Conservation (phyloP, 2,329 filamentous ascomycete genomes). For the Setomelanomma holmii region DNA sequence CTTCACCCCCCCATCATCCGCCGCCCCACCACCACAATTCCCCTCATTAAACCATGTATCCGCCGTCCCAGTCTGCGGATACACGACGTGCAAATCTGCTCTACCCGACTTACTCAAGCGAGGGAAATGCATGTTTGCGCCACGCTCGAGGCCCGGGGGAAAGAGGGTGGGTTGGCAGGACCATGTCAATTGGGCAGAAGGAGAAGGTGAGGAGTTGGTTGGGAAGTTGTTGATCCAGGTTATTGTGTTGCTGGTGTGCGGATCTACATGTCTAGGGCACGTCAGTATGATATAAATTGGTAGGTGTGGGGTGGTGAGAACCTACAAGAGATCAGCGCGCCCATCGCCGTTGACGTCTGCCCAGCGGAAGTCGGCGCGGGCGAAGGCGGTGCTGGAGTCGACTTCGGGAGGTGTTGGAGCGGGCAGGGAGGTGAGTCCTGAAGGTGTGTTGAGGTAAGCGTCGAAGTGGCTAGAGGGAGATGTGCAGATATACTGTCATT, state of each 20-base stretch:
- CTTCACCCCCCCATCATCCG: background rate
- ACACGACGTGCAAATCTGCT: conserved; percentile 6
- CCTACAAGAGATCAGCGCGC: conserved; percentile 32
- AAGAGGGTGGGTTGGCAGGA: conserved; percentile 7
- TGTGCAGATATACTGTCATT: conserved; percentile 14
- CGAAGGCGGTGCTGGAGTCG: conserved; percentile 17
- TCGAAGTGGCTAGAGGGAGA: conserved; percentile 9
- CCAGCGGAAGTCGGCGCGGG: conserved; percentile 49
- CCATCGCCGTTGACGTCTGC: conserved; percentile 52
- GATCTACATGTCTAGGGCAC: conserved; percentile 22
- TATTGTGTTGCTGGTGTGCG: conserved; percentile 41
- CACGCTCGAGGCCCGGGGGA: conserved; percentile 10
- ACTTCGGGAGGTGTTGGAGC: conserved; percentile 23
- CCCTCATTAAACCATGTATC: conserved; percentile 5
- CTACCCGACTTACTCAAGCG: conserved; percentile 5
- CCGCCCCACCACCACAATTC: background rate
- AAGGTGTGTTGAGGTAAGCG: conserved; percentile 16
- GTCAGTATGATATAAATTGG: background rate
- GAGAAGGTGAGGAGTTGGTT: background rate
- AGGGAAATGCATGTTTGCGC: conserved; percentile 18
- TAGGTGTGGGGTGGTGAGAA: background rate
- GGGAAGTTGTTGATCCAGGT: conserved; percentile 45
- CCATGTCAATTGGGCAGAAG: background rate
- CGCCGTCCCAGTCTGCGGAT: background rate
- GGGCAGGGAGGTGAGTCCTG: conserved; percentile 33